Evolutionary conservation across 306 rosid genomes (phyloP).

Genomic region (Rosa lucieae): DNA sequence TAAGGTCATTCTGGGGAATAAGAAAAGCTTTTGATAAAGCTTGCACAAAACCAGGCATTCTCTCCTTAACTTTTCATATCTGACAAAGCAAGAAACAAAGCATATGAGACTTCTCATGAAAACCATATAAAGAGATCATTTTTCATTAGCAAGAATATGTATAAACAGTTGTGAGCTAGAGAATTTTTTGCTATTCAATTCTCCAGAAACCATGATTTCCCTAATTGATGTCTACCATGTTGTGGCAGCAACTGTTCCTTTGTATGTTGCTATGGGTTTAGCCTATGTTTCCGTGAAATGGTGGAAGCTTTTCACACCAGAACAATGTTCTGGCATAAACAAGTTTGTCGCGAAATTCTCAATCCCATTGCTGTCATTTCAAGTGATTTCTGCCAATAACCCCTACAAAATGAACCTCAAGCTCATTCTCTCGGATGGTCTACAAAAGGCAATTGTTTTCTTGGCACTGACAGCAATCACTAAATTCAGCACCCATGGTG

Average conservation of each 20-base stretch:
- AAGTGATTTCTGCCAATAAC: constrained; percentile 74
- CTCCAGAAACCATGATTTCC: constrained; percentile 60
- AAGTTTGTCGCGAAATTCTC: constrained; percentile 92
- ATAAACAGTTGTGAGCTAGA: constrained; percentile 23
- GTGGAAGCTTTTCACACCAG: constrained; percentile 92
- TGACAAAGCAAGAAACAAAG: constrained; percentile 49
- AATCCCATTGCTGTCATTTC: constrained; percentile 84
- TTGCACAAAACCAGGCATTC: constrained; percentile 51
- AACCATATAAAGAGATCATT: constrained; percentile 42
- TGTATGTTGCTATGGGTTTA: constrained; percentile 78
- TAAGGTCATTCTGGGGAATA: constrained; percentile 38
- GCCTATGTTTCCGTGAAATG: constrained; percentile 86
- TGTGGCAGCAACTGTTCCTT: constrained; percentile 77
- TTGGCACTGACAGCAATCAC: constrained; percentile 40
- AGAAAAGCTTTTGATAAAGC: constrained; percentile 61
- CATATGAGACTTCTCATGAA: constrained; percentile 12
- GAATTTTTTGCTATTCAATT: not conserved
- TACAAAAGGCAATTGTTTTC: constrained; percentile 72
- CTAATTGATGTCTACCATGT: constrained; percentile 69
- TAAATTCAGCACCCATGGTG: constrained; percentile 55
- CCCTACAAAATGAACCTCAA: constrained; percentile 74
- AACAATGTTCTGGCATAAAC: constrained; percentile 92
- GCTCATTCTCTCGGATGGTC: constrained; percentile 60
- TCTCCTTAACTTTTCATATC: constrained; percentile 40
- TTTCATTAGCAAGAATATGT: constrained; percentile 25